Percentiles rank a stretch among this genome's conserved stretches.
phyloP scores from a whole-genome alignment of 768 basidiomycete genomes.

The Dacryopinax spathularia region DNA sequence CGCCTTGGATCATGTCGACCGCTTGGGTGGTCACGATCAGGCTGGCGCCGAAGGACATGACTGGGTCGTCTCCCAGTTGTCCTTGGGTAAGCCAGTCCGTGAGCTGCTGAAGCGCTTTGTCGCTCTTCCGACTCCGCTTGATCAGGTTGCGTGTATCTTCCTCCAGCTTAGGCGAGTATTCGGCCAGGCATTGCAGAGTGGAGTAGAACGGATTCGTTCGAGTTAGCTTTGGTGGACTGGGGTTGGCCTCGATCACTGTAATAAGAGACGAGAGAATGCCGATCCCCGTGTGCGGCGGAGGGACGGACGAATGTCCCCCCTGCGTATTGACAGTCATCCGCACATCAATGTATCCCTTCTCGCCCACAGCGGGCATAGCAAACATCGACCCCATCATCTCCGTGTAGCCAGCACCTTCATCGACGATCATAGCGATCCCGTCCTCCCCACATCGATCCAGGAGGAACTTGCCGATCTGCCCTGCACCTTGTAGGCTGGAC shows the following conservation, averaged over 20 bases:
- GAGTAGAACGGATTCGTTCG: constrained; percentile 45
- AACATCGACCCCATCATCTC: constrained; percentile 36
- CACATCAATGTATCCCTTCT: constrained; percentile 61
- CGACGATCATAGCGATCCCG: constrained; percentile 63
- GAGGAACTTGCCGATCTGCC: constrained; percentile 30
- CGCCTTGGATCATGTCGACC: constrained; percentile 41
- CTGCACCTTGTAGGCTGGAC: constrained; percentile 28
- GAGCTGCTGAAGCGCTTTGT: constrained; percentile 38
- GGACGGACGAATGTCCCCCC: constrained; percentile 79
- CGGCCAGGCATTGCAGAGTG: constrained; percentile 52
- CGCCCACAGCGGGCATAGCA: constrained; percentile 49
- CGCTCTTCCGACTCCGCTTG: constrained; percentile 32
- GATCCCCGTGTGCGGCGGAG: constrained; percentile 64
- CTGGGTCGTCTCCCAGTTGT: neutral
- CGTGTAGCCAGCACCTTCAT: constrained; percentile 58
- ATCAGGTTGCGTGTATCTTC: constrained; percentile 34
- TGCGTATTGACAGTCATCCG: constrained; percentile 48
- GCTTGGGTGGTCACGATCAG: constrained; percentile 63
- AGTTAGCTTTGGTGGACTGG: constrained; percentile 26
- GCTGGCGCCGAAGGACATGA: constrained; percentile 30
- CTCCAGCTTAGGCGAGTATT: constrained; percentile 44
- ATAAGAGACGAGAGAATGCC: constrained; percentile 64
- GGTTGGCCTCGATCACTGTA: constrained; percentile 52
- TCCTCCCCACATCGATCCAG: constrained; percentile 51
- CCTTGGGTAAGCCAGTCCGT: constrained; percentile 29